Conservation (phyloP, 306 rosid species). For the Coriaria nepalensis region DNA sequence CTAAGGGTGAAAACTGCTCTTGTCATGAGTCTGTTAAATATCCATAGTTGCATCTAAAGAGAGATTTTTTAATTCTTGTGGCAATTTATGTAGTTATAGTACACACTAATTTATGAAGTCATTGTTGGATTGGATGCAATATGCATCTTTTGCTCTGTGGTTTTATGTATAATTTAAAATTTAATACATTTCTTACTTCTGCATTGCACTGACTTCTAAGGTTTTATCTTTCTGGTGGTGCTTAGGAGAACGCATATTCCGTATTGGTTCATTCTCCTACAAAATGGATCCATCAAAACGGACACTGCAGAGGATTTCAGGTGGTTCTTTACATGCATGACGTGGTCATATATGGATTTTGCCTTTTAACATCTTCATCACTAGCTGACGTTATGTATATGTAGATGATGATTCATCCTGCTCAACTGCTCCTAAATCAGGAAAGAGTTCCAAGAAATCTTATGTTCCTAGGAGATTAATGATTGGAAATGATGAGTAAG, state of each 20-base stretch:
- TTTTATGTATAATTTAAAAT: not conserved
- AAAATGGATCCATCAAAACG: slow-evolving; percentile 79
- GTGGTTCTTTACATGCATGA: slow-evolving; percentile 14
- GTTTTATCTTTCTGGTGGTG: slow-evolving; percentile 19
- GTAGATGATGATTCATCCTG: slow-evolving; percentile 51
- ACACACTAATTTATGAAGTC: too few relatives aligned
- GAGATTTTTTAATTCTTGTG: slow-evolving; percentile 3
- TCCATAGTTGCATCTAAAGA: slow-evolving; percentile 7
- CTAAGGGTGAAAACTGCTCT: slow-evolving; percentile 45
- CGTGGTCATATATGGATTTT: too few relatives aligned
- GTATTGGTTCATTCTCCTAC: slow-evolving; percentile 57
- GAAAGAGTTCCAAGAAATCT: slow-evolving; percentile 44
- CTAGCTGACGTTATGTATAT: slow-evolving; percentile 7
- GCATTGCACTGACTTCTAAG: slow-evolving; percentile 15
- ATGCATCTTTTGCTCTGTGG: slow-evolving; percentile 6
- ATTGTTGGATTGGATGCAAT: slow-evolving; percentile 1
- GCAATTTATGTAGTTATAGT: not conserved
- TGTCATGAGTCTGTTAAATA: slow-evolving; percentile 30
- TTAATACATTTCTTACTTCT: not conserved
- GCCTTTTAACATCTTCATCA: too few relatives aligned
- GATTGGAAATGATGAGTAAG: slow-evolving; percentile 93
- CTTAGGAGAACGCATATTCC: slow-evolving; percentile 66
- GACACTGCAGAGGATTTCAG: slow-evolving; percentile 78
- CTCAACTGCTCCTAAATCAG: slow-evolving; percentile 31
- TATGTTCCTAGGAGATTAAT: slow-evolving; percentile 74